Evolutionary conservation across 179 eudicot species (phyloP).

Genomic region (Nepenthes alata): DNA sequence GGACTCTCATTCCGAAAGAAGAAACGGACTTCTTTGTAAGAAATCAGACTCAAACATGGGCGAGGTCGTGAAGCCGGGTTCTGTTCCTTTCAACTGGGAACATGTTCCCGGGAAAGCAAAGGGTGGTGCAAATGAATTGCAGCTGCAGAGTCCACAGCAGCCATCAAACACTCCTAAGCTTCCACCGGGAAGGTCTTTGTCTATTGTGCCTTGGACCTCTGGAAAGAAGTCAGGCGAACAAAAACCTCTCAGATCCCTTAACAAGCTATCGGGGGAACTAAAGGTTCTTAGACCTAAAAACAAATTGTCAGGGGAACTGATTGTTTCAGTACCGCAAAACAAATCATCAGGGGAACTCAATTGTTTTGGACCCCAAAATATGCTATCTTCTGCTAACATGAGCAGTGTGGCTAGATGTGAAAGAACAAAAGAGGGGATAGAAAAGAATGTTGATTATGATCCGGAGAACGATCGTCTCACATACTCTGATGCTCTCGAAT

Average conservation of each 20-base stretch:
- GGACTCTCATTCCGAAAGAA: neutral
- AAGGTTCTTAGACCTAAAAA: neutral
- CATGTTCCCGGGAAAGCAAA: conserved; percentile 68
- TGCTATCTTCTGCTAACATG: conserved; percentile 5
- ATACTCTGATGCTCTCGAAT: conserved; percentile 57
- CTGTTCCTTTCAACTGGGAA: conserved; percentile 85
- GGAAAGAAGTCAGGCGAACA: conserved; percentile 18
- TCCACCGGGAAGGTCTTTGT: conserved; percentile 33
- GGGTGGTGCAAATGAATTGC: conserved; percentile 16
- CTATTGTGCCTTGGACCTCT: conserved; percentile 17
- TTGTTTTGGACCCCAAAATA: neutral
- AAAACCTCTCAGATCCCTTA: neutral
- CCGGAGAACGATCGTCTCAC: conserved; percentile 30
- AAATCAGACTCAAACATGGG: conserved; percentile 31
- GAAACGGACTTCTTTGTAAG: neutral
- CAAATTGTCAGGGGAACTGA: conserved; percentile 19
- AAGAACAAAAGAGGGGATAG: conserved; percentile 8
- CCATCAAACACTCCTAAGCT: conserved; percentile 36
- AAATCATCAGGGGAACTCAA: conserved; percentile 22
- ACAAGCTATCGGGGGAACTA: neutral
- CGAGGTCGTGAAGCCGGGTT: conserved; percentile 63
- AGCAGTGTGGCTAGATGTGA: conserved; percentile 22
- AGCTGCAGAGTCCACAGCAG: conserved; percentile 18
- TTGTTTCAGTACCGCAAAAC: conserved; percentile 10
- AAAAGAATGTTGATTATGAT: conserved; percentile 17